phyloP scores from a whole-genome alignment of 495 filamentous ascomycete genomes.

The Xylaria flabelliformis region DNA sequence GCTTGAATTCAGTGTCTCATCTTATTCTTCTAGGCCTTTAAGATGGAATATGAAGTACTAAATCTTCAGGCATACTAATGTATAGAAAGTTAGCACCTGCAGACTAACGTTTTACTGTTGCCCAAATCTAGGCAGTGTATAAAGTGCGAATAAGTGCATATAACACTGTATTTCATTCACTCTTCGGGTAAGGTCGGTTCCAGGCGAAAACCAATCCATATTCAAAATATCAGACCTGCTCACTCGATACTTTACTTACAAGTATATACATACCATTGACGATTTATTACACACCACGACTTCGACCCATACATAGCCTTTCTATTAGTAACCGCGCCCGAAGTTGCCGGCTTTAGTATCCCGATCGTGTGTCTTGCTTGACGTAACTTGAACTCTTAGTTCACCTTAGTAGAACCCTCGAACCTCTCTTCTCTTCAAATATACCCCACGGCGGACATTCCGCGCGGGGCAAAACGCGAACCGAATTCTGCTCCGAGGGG shows the following conservation, averaged over 20 bases:
- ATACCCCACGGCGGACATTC: constrained; percentile 6
- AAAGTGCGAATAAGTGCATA: neutral
- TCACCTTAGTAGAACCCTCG: neutral
- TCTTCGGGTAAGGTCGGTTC: neutral
- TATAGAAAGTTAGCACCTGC: neutral
- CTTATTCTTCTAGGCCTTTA: neutral
- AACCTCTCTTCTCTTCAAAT: neutral
- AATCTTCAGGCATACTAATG: neutral
- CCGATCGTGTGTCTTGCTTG: neutral
- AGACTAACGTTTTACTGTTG: neutral
- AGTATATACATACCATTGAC: too few relatives aligned
- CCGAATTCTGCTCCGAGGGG: neutral
- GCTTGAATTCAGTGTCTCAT: neutral
- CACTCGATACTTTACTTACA: too few relatives aligned
- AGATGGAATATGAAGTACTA: neutral
- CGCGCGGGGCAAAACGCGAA: constrained; percentile 10
- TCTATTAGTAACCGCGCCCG: constrained; percentile 12
- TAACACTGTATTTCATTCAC: neutral
- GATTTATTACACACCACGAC: neutral
- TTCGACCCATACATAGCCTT: neutral
- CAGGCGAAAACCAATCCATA: neutral
- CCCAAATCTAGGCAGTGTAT: neutral
- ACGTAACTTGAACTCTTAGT: neutral
- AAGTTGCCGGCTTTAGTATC: neutral
- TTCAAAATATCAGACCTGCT: neutral